These are phyloP conservation scores for Aspergillus proliferans DNA, from an alignment of 2,329 filamentous ascomycete genomes.

Conservation along the genomic window DNA sequence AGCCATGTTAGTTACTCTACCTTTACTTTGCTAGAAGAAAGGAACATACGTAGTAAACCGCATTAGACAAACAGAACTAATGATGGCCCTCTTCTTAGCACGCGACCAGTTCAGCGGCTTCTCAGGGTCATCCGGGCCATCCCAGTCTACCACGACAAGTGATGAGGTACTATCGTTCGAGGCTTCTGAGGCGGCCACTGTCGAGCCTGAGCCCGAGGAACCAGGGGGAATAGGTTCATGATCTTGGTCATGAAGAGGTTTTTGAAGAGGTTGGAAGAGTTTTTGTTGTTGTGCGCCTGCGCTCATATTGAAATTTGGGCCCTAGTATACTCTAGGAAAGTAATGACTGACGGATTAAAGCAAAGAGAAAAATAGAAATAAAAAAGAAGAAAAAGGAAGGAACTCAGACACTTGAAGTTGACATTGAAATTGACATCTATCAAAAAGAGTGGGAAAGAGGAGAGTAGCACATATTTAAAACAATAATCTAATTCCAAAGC, in stretches of 20 bases:
- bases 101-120: constrained; percentile 6
- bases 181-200: background rate
- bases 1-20: background rate
- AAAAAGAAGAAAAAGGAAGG: background rate
- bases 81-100: constrained; percentile 1
- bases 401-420: background rate
- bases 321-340: background rate
- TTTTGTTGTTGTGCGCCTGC: too few species aligned
- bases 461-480: background rate
- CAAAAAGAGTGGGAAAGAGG: too few species aligned
- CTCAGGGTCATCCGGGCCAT: constrained; percentile 6
- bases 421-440: background rate
- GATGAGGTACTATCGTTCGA: background rate
- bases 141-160: constrained; percentile 2
- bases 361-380: background rate
- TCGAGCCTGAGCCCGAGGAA: background rate
- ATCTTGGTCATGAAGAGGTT: background rate
- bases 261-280: too few species aligned
- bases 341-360: background rate
- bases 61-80: constrained; percentile 3
- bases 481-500: background rate
- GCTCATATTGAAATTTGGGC: too few species aligned
- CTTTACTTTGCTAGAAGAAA: background rate
- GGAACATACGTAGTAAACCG: constrained; percentile 4
- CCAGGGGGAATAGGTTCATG: background rate